Evolutionary conservation across 306 rosid genomes (phyloP).

Genomic region (Inga laurina): DNA sequence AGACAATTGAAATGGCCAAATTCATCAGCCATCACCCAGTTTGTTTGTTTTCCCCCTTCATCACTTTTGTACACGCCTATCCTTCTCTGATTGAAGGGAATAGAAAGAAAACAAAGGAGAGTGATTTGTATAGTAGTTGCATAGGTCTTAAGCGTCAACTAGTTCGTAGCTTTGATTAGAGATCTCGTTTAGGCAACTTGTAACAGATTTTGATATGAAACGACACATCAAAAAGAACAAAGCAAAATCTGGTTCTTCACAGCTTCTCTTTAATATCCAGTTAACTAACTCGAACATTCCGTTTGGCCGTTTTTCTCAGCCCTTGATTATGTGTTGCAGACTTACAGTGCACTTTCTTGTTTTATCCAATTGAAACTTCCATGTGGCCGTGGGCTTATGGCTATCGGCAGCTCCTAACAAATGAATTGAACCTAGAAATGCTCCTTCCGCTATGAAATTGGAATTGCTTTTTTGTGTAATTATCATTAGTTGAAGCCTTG

Average conservation of each 20-base stretch:
- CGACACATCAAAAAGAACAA: neutral
- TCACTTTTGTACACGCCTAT: neutral
- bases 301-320: too few species aligned
- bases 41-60: constrained; percentile 3
- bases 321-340: neutral
- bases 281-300: too few species aligned
- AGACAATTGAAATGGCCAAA: neutral
- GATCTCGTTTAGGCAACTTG: neutral
- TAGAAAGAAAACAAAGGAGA: constrained; percentile 8
- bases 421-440: too few species aligned
- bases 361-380: too few species aligned
- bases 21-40: neutral
- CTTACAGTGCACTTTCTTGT: neutral
- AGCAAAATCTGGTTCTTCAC: neutral
- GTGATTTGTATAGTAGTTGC: constrained; percentile 26
- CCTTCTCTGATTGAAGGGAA: neutral
- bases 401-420: too few species aligned
- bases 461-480: too few species aligned
- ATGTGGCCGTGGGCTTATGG: too few species aligned
- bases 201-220: constrained; percentile 24
- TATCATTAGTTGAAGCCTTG: too few species aligned
- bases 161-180: constrained; percentile 23
- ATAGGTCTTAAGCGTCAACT: constrained; percentile 17
- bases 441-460: too few species aligned
- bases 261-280: neutral